Base-by-base conservation (phyloP, 768 basidiomycete genomes). In the Macrocybe gigantea region DNA sequence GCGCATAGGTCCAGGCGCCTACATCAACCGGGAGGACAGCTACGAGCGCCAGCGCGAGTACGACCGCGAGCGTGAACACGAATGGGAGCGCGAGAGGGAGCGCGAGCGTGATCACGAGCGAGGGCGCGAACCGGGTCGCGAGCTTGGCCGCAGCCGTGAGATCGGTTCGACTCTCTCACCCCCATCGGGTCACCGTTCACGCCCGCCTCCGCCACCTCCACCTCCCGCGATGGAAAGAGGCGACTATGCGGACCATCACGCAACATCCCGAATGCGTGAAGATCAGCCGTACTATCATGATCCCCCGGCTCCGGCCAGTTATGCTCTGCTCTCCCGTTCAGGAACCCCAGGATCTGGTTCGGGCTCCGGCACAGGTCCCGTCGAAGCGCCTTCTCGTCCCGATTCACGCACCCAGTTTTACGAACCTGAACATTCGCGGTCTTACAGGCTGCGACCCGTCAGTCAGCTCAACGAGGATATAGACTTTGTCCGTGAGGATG, bases 1-100 rank as follows among this genome's bases (percentile, higher is more conserved):
- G 62, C 80, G 82, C 47, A 58, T 82, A 56, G 83, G 82, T 6
- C 82, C 83, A 36, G 82, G 73, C 3, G 70, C 79, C 22, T 79
- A 74, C 54, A 70, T 83, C 41, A 76, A 73, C 57, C 66, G 76
- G 49, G 73, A 79, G 15, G 77, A 80, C 31, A 68, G 76, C 48
- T 69, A 71, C 45, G 75, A 77, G n/a, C 71, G 70, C 49, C 71
- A 71, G 44, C 67, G 68, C 44, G 69, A 74, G 44, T 58, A 59
- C 36, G 72, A 74, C 31, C 52, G 41, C 32, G 70, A 72, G 33
- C 64, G 70, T 40, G 66, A 61, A 43, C 60, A 64, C 22, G 76
- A 76, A 31, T 66, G 76, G 58, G 77, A 79, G 46, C 71, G 64
- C 31, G 72, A 69, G 44, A 67, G 66, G 45, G 69, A 71, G 46